These are phyloP conservation scores for Phialemoniopsis sp. DNA, from an alignment of 2,329 filamentous ascomycete species.

Conservation along the genomic window DNA sequence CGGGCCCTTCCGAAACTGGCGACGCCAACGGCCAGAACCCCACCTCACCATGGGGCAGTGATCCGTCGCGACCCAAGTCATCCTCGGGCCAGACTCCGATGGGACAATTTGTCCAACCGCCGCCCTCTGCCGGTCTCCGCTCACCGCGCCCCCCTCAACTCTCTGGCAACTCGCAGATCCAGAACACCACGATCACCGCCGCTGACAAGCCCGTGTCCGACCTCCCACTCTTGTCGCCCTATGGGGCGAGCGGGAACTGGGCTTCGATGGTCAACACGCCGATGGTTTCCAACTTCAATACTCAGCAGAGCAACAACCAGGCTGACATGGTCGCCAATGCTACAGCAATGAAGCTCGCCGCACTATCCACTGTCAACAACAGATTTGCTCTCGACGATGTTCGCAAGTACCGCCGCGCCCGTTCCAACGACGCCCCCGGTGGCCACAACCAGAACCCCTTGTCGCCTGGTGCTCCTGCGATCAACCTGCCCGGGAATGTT, in stretches of 20 bases:
- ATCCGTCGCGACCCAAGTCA: constrained; percentile 65
- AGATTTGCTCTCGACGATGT: constrained; percentile 95
- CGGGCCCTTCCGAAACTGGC: constrained; percentile 58
- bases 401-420: constrained; percentile 87
- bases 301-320: constrained; percentile 61
- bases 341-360: constrained; percentile 97
- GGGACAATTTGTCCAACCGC: constrained; percentile 90
- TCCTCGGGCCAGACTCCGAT: constrained; percentile 80
- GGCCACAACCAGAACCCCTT: constrained; percentile 53
- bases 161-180: constrained; percentile 65
- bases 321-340: constrained; percentile 98
- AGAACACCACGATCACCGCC: constrained; percentile 76
- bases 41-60: constrained; percentile 75
- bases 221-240: constrained; percentile 82
- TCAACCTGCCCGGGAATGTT: constrained; percentile 68
- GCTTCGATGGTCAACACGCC: constrained; percentile 98
- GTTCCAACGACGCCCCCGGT: constrained; percentile 78
- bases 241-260: constrained; percentile 84
- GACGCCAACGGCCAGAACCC: constrained; percentile 62
- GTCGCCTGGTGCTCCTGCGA: constrained; percentile 60
- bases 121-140: constrained; percentile 69
- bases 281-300: constrained; percentile 81
- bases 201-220: constrained; percentile 66
- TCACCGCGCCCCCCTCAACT: constrained; percentile 72
- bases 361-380: constrained; percentile 96